These are phyloP conservation scores for Botrytis tulipae DNA, from an alignment of 2,329 filamentous ascomycete species.

Conservation along the genomic window DNA sequence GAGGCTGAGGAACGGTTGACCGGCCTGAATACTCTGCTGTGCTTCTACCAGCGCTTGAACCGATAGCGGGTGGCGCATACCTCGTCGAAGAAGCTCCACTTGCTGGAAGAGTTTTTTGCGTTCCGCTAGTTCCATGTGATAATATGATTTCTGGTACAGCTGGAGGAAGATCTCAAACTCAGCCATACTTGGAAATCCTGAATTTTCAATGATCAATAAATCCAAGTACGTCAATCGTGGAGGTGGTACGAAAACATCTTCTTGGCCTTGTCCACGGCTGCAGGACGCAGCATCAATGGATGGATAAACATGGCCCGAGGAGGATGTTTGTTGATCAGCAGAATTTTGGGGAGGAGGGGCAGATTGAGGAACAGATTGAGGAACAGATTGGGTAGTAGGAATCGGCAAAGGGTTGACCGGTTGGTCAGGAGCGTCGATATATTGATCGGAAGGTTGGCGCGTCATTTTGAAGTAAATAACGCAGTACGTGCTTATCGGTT, in stretches of 20 bases:
- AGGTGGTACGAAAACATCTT: neutral
- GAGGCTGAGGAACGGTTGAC: neutral
- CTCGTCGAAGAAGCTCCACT: neutral
- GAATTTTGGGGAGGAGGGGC: neutral
- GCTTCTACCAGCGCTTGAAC: neutral
- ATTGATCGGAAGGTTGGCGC: neutral
- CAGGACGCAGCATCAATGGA: neutral
- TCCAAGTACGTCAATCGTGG: neutral
- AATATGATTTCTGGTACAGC: conserved; percentile 1
- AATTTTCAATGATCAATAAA: neutral
- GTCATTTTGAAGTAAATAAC: neutral
- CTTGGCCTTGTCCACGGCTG: neutral
- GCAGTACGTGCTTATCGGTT: no score
- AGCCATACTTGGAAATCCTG: neutral
- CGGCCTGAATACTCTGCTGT: neutral
- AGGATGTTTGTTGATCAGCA: neutral
- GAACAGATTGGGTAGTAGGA: neutral
- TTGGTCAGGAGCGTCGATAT: neutral
- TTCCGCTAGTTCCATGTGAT: neutral
- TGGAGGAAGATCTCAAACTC: conserved; percentile 2
- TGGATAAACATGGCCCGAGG: neutral
- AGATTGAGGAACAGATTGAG: neutral
- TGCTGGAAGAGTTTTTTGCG: neutral
- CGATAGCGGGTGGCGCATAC: neutral
- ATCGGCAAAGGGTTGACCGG: neutral